Conservation (phyloP, 495 filamentous ascomycete species). For the Astrothelium macrocarpum region DNA sequence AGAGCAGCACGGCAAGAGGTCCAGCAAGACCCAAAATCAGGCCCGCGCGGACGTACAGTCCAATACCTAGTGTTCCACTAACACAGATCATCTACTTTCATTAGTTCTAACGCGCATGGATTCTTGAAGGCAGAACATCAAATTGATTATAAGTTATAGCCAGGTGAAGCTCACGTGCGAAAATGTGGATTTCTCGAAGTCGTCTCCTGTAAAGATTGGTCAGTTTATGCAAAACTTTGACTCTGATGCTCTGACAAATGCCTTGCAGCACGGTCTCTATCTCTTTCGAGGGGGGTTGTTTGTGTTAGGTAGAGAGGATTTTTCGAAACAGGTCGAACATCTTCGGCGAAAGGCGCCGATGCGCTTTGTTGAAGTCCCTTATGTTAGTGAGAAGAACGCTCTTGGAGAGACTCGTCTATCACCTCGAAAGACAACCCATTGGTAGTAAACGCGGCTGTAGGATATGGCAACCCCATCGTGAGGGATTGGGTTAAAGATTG, state of each 20-base stretch:
- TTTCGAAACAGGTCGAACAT: neutral
- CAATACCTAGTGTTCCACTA: slow-evolving; percentile 2
- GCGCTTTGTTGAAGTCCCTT: neutral
- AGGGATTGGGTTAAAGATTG: too few relatives aligned
- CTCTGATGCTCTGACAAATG: neutral
- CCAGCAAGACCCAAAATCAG: slow-evolving; percentile 3
- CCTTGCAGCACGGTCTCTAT: neutral
- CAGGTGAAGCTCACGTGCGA: neutral
- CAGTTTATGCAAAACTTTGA: neutral
- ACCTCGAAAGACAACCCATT: too few relatives aligned
- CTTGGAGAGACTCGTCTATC: too few relatives aligned
- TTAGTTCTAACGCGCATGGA: neutral
- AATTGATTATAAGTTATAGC: neutral
- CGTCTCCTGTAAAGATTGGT: neutral
- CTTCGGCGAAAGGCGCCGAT: neutral
- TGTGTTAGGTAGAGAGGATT: neutral
- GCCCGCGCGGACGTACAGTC: slow-evolving; percentile 1
- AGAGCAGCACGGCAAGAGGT: slow-evolving; percentile 2
- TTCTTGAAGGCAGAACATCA: neutral
- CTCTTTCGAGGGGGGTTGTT: neutral
- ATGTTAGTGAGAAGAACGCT: too few relatives aligned
- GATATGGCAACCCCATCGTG: too few relatives aligned
- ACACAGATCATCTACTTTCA: slow-evolving; percentile 6
- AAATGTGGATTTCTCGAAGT: neutral
- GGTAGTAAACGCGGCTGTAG: too few relatives aligned